Base-by-base conservation (phyloP, 148 eudicot species). In the Rhododendron kiyosumense region DNA sequence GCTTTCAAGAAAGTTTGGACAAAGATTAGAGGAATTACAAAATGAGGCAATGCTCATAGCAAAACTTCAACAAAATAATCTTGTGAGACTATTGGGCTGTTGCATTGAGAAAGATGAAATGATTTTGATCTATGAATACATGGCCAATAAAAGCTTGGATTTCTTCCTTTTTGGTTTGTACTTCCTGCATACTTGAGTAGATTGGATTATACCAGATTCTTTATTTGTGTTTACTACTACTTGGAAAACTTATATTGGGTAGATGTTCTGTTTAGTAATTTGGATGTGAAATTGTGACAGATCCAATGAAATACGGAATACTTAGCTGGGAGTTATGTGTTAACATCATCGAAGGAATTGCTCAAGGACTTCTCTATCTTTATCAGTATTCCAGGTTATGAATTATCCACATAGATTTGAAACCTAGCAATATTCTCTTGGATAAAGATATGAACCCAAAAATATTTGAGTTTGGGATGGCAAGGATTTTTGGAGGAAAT, bases 351-450 rank as follows among this genome's bases (percentile, higher is more conserved):
- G 43, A 54, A 59, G 84, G 84, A 59, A 81, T 81, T 57, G 84
- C 71, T 20, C 71, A 59, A 81, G 84, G 84, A 8, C 48, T 81
- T 81, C 84, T 81, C 48, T 89, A 89, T 74, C 91, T 89, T 28
- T 89, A 89, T 52, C 86, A 80, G 7, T 89, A 89, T 69, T 89
- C 91, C 1, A 89, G 89, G 81, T 74, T 89, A 80, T 65, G 28
- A 69, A 80, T 89, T 26, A 89, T 89, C 24, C 91, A 89, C 26
- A 61, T 89, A 20, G 91, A 89, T 87, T 87, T 87, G 43, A 89
- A 89, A 61, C 38, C 91, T 9, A 87, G 91, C 86, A 89, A 89
- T 26, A 84, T 89, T 46, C 78, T 85, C 43, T 85, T 89, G 15
- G 91, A 89, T 69, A 43, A 65, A 28, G 79, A 87, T 17, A 45